A percentile compares a stretch with the other conserved stretches of the same genome.
Evolutionary conservation across 2,329 filamentous ascomycete species (phyloP).

Genomic region (Dactylellina leptospora): DNA sequence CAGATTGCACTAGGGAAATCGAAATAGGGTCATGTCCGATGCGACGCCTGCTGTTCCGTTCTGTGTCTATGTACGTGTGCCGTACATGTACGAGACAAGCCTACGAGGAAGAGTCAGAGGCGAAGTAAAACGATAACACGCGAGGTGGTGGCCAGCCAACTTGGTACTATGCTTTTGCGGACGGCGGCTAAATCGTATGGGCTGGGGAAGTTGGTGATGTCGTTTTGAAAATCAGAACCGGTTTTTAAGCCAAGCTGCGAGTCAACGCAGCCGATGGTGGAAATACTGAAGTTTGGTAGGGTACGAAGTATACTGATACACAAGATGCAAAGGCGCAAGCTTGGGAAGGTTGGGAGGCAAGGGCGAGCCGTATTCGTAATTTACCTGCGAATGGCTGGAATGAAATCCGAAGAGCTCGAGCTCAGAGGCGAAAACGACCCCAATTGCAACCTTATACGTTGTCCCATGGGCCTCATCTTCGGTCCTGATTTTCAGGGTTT

Average conservation of each 20-base stretch:
- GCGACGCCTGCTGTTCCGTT: background rate
- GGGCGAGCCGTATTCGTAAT: constrained; percentile 51
- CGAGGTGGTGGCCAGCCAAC: background rate
- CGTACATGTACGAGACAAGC: constrained; percentile 9
- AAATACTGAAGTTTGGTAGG: too few relatives aligned
- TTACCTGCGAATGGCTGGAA: constrained; percentile 44
- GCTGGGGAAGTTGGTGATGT: constrained; percentile 5
- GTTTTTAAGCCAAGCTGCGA: constrained; percentile 15
- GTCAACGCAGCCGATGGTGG: too few relatives aligned
- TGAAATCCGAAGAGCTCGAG: constrained; percentile 23
- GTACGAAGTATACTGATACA: too few relatives aligned
- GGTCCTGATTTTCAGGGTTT: constrained; percentile 20
- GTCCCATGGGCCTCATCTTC: constrained; percentile 1
- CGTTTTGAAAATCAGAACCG: background rate
- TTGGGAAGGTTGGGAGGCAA: constrained; percentile 31
- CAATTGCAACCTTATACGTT: constrained; percentile 3
- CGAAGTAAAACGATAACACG: constrained; percentile 5
- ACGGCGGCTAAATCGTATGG: constrained; percentile 12
- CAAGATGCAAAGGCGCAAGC: background rate
- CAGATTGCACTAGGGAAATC: background rate
- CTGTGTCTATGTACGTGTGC: background rate
- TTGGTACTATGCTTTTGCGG: background rate
- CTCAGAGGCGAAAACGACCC: constrained; percentile 11
- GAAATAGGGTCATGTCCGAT: background rate
- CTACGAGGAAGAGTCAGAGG: constrained; percentile 18